Evolutionary conservation across 179 eudicot genomes (phyloP).

Genomic region (Spinacia oleracea): DNA sequence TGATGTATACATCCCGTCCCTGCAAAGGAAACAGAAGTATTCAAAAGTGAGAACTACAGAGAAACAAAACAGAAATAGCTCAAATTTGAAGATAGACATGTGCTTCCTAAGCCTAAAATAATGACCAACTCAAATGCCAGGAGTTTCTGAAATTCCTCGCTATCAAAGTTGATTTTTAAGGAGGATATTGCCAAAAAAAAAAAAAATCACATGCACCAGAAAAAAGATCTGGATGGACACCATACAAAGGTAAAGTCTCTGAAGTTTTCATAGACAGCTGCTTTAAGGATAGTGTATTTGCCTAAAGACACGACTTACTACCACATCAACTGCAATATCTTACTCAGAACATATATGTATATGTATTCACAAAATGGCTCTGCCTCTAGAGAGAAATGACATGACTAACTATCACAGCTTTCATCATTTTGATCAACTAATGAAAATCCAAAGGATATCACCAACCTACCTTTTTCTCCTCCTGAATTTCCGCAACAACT

Average conservation of each 20-base stretch:
- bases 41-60: slow-evolving; percentile 23
- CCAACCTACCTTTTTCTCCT: slow-evolving; percentile 96
- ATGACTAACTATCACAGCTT: neutral
- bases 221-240: neutral
- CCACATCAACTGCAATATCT: neutral
- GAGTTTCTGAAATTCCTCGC: neutral
- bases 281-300: neutral
- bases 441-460: neutral
- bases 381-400: neutral
- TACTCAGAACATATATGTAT: neutral
- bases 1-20: slow-evolving; percentile 93
- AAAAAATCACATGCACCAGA: neutral
- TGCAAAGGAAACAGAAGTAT: slow-evolving; percentile 39
- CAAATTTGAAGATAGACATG: neutral
- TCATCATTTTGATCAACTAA: neutral
- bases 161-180: neutral
- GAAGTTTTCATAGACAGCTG: neutral
- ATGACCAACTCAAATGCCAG: neutral
- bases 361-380: neutral
- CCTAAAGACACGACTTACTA: neutral
- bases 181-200: neutral
- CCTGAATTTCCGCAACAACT: slow-evolving; percentile 81
- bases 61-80: slow-evolving; percentile 6
- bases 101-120: slow-evolving; percentile 5
- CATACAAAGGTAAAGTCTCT: neutral